Conservation (phyloP, 768 basidiomycete species). For the Tylopilus sp. region DNA sequence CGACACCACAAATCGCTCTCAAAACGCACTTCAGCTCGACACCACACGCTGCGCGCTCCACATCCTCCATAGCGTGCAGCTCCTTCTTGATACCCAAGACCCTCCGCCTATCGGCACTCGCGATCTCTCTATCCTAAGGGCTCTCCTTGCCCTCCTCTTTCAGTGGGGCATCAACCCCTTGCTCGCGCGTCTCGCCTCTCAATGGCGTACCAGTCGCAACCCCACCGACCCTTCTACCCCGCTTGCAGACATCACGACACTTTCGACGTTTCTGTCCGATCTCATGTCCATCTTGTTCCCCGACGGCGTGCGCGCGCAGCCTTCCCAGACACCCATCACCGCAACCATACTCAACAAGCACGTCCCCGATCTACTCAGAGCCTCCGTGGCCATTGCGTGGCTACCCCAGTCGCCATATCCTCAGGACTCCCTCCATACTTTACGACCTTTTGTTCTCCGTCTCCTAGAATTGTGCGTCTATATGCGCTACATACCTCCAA, state of each 20-base stretch:
- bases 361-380: slow-evolving; percentile 52
- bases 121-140: slow-evolving; percentile 60
- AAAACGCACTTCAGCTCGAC: slow-evolving; percentile 45
- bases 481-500: slow-evolving; percentile 12
- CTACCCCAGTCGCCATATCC: slow-evolving; percentile 50
- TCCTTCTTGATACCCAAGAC: slow-evolving; percentile 31
- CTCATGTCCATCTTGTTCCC: slow-evolving; percentile 55
- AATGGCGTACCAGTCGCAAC: slow-evolving; percentile 30
- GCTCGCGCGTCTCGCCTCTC: slow-evolving; percentile 39
- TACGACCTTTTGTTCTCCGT: slow-evolving; percentile 52
- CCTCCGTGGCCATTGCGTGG: slow-evolving; percentile 70
- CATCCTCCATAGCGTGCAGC: slow-evolving; percentile 47
- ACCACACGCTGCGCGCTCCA: slow-evolving; percentile 56
- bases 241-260: slow-evolving; percentile 39
- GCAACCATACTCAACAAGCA: slow-evolving; percentile 59
- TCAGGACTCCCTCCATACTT: slow-evolving; percentile 40
- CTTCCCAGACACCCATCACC: slow-evolving; percentile 57
- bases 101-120: slow-evolving; percentile 52
- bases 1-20: slow-evolving; percentile 10
- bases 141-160: slow-evolving; percentile 63
- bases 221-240: slow-evolving; percentile 23
- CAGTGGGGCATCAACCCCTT: slow-evolving; percentile 67
- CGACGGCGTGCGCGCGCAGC: slow-evolving; percentile 40
- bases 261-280: slow-evolving; percentile 42
- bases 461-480: slow-evolving; percentile 59